Base-by-base conservation (phyloP, 1,284 basidiomycete genomes). In the Ustilago lituana region DNA sequence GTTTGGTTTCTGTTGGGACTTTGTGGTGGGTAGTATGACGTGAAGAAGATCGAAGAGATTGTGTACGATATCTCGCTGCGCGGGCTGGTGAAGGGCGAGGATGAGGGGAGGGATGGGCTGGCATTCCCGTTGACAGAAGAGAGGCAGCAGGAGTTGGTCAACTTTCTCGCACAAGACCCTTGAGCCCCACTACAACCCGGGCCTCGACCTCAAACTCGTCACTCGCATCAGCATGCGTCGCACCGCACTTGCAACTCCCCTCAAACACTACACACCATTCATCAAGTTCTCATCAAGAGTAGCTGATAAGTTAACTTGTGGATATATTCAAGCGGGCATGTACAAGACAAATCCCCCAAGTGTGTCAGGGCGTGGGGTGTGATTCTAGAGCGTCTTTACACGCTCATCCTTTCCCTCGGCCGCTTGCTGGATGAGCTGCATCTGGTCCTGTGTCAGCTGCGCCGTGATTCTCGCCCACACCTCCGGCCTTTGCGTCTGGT, bases 1-100 rank as follows among this genome's bases (percentile, higher is more conserved):
- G n/a, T n/a, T n/a, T 29, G 7, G 27, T 29, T 24, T 20, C 29
- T 17, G n/a, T 11, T 23, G 39, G 33, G 14, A n/a, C 31, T 14
- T 12, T 37, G 9, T 4, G 26, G 2, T 14, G n/a, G 2, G 17
- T 49, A 80, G 73, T 82, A 82, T 62, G 81, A 82, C 38, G 72
- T 82, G 19, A 80, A 80, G 31, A 76, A 76, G 43, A 74, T 77
- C 41, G 80, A 82, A 54, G 79, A 82, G 38, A 65, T 82, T 23
- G 66, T 82, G 19, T 77, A 81, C 57, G 76, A 83, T 54, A 64
- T 81, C 27, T 73, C 70, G 2, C 48, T 81, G 19, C 51, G 79
- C 14, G 72, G 70, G 5, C 35, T 79, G 1, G 54, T 71, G 14
- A 53, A 32, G 8, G 55, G 40, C 15, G 12, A 33, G 9, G 62